Conservation (phyloP, 495 filamentous ascomycete species). For the Lasiosphaeris hirsuta region DNA sequence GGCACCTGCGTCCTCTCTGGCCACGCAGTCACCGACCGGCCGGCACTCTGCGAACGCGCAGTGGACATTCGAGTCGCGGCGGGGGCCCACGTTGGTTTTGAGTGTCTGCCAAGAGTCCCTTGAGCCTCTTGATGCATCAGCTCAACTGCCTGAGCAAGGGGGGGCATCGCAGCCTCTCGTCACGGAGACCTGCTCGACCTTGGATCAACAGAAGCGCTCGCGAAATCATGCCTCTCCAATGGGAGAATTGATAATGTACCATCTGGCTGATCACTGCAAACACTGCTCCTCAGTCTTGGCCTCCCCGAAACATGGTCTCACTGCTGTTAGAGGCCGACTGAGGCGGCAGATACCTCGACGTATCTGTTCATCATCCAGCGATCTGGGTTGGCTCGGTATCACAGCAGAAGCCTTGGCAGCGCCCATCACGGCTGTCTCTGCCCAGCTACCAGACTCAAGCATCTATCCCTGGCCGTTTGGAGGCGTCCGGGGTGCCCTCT, state of each 20-base stretch:
- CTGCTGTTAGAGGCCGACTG: background rate
- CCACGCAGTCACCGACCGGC: no score
- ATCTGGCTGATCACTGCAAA: background rate
- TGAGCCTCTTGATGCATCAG: background rate
- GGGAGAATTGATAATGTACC: background rate
- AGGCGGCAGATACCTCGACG: background rate
- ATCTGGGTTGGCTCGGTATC: conserved; percentile 9
- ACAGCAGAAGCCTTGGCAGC: conserved; percentile 8
- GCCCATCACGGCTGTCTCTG: no score
- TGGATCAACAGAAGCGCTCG: background rate
- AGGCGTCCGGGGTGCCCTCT: background rate
- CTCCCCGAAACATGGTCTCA: background rate
- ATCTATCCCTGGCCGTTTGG: conserved; percentile 1
- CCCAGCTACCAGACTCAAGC: background rate
- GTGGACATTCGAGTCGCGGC: no score
- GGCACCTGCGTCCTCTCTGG: no score
- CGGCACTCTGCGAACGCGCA: no score
- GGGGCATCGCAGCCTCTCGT: background rate
- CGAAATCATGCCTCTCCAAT: conserved; percentile 9
- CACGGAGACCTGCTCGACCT: background rate
- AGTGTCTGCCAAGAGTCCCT: conserved; percentile 1
- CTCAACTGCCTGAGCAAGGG: background rate
- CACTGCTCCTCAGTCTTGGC: background rate
- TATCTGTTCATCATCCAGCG: conserved; percentile 2
- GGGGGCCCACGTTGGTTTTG: background rate